Percentiles rank a stretch among this genome's conserved stretches.
phyloP scores from a whole-genome alignment of 352 stramenopile species.

The Globisporangium carolinianum region DNA sequence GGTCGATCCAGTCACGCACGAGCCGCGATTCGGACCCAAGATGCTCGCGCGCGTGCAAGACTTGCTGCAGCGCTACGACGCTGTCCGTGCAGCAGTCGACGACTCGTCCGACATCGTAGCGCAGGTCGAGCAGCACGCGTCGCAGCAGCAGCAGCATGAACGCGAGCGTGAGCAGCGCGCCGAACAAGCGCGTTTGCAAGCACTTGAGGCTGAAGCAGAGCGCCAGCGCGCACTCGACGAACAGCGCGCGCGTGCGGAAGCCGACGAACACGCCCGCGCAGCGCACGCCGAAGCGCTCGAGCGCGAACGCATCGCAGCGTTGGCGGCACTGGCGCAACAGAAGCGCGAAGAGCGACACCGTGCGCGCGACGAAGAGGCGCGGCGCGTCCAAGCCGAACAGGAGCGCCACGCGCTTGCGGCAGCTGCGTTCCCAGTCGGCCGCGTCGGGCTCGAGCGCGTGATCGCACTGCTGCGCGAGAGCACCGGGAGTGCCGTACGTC shows the following conservation, averaged over 20 bases:
- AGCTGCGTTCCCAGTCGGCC: conserved; percentile 27
- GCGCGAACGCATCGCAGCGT: conserved; percentile 23
- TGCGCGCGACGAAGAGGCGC: conserved; percentile 27
- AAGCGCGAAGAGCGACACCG: conserved; percentile 41
- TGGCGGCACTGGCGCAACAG: conserved; percentile 49
- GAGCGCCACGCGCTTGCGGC: conserved; percentile 24
- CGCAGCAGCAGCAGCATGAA: conserved; percentile 13
- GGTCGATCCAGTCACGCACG: conserved; percentile 66
- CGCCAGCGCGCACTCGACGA: background rate
- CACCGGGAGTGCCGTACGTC: conserved; percentile 8
- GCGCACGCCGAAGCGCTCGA: conserved; percentile 16
- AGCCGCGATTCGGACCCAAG: conserved; percentile 68
- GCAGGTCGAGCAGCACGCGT: conserved; percentile 4
- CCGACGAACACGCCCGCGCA: background rate
- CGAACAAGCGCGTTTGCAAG: conserved; percentile 11
- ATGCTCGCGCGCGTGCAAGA: conserved; percentile 60
- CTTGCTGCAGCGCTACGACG: conserved; percentile 46
- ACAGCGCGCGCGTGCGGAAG: background rate
- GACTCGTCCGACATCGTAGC: conserved; percentile 20
- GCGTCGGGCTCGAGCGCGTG: conserved; percentile 30
- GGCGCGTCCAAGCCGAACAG: conserved; percentile 22
- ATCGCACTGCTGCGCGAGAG: conserved; percentile 37
- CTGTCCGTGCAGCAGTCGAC: conserved; percentile 23
- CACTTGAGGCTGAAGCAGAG: background rate
- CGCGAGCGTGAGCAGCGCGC: conserved; percentile 16